Conservation (phyloP, 192 early-diverging fungal species). For the Spizellomyces punctatus region DNA sequence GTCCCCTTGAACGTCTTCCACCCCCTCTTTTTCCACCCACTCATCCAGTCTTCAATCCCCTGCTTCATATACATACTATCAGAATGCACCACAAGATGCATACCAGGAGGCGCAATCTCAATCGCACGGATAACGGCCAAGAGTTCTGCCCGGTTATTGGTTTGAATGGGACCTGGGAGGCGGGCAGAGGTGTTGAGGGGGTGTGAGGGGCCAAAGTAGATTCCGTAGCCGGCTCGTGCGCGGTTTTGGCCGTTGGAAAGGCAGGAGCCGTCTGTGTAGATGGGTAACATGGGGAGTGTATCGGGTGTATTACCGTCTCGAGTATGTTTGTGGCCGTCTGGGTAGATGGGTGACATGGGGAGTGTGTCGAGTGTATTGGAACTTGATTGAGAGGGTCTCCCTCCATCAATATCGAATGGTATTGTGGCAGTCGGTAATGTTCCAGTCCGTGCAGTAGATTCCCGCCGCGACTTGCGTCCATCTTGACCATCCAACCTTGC, state of each 20-base stretch:
- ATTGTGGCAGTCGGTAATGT: slow-evolving; percentile 4
- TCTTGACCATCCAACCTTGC: too few species aligned
- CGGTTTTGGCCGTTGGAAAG: slow-evolving; percentile 64
- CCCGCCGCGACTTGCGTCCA: too few species aligned
- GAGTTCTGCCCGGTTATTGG: slow-evolving; percentile 55
- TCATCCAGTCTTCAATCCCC: slow-evolving; percentile 65
- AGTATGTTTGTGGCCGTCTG: slow-evolving; percentile 2
- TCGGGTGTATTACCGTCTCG: background rate
- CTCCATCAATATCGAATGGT: background rate
- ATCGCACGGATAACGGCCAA: slow-evolving; percentile 17
- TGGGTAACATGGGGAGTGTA: slow-evolving; percentile 1
- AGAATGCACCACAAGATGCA: slow-evolving; percentile 55
- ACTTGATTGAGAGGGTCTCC: slow-evolving; percentile 6
- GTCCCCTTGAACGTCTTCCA: slow-evolving; percentile 64
- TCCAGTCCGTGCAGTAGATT: too few species aligned
- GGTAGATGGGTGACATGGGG: slow-evolving; percentile 13
- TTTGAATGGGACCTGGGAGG: slow-evolving; percentile 41
- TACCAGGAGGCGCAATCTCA: background rate
- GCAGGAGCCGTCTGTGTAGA: slow-evolving; percentile 87
- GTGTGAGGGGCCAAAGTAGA: slow-evolving; percentile 77
- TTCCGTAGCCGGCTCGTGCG: slow-evolving; percentile 82
- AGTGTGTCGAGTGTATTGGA: background rate
- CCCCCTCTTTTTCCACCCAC: slow-evolving; percentile 67
- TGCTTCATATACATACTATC: slow-evolving; percentile 80
- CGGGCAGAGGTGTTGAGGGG: slow-evolving; percentile 50